Conservation (phyloP, 2,329 filamentous ascomycete genomes). For the Pezicula rhizophila region DNA sequence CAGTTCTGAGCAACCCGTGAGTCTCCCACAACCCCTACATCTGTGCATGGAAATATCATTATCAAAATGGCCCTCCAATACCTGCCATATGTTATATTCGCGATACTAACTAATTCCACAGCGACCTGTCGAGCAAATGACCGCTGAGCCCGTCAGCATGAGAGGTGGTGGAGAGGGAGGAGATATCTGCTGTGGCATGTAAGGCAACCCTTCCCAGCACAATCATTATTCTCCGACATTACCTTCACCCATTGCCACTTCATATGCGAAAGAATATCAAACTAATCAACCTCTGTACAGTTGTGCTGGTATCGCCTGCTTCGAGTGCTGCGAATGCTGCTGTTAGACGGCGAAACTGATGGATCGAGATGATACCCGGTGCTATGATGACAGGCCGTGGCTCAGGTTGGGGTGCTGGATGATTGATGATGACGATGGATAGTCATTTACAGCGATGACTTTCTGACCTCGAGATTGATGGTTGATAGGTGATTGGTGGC, state of each 20-base stretch:
- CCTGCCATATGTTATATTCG: too few relatives aligned
- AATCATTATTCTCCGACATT: background rate
- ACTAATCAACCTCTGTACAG: constrained; percentile 8
- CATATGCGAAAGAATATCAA: background rate
- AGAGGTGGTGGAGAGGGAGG: constrained; percentile 18
- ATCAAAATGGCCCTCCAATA: too few relatives aligned
- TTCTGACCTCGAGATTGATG: too few relatives aligned
- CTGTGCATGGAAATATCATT: too few relatives aligned
- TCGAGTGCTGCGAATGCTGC: constrained; percentile 25
- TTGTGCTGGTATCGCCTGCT: constrained; percentile 24
- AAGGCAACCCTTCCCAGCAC: constrained; percentile 6
- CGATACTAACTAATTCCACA: constrained; percentile 4
- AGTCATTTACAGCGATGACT: too few relatives aligned
- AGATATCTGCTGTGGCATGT: constrained; percentile 24
- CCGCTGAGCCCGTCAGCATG: constrained; percentile 21
- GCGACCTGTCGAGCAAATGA: constrained; percentile 22
- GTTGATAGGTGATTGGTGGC: too few relatives aligned
- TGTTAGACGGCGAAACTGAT: constrained; percentile 12
- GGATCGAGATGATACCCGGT: too few relatives aligned
- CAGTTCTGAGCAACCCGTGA: constrained; percentile 21
- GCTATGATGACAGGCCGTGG: too few relatives aligned
- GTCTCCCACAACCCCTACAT: background rate
- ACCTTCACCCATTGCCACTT: background rate
- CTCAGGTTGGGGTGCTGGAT: too few relatives aligned
- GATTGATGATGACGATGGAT: too few relatives aligned